Evolutionary conservation across 1,284 basidiomycete genomes (phyloP), one percentile per base, ranked within the genome.

Genomic region (Earliella scabrosa): DNA sequence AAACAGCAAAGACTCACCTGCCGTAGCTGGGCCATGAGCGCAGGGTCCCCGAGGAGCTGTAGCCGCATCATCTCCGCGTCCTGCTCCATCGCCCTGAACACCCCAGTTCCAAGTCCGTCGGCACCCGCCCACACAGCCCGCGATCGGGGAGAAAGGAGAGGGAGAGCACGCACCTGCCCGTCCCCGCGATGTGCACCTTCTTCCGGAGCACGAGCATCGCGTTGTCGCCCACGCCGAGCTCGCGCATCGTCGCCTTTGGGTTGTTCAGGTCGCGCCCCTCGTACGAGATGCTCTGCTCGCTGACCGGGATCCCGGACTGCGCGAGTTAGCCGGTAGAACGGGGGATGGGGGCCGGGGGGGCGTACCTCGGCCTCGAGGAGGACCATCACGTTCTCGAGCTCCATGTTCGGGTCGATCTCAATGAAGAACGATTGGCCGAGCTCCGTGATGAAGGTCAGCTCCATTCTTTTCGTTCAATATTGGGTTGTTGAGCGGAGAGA

Each of bases 1-100:
- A 4, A 23, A 36, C 50, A 31, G 53, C 20, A 47, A 18, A 29
- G 27, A 65, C 82, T 60, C 50, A 92, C 93, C 65, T 83, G 74
- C 52, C 82, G 86, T 11, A 98, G 71, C 68, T 93, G 85, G 4
- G 77, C 71, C 87, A 98, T 90, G 29, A 97, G 74, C 0, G 77
- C 67, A 0, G 94, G 93, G 72, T 98, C 86, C 3, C 93, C 90
- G 14, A 98, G 78, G 16, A 97, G 71, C 65, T 96, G 95, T 23
- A 95, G 75, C 10, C 96, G 83, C 86, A 96, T 92, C 79, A 90
- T 88, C 72, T 98, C 97, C 24, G 91, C 77, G 64, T 96, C 93
- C 54, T 89, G 90, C 60, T 86, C 83, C n/a, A 81, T 76, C 11
- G 81, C 71, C 64, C 87, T 87, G 66, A 45, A 46, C 7, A 56